These are phyloP conservation scores for Aspergillus spinulosporus DNA, from an alignment of 2,329 filamentous ascomycete genomes.

Conservation along the genomic window DNA sequence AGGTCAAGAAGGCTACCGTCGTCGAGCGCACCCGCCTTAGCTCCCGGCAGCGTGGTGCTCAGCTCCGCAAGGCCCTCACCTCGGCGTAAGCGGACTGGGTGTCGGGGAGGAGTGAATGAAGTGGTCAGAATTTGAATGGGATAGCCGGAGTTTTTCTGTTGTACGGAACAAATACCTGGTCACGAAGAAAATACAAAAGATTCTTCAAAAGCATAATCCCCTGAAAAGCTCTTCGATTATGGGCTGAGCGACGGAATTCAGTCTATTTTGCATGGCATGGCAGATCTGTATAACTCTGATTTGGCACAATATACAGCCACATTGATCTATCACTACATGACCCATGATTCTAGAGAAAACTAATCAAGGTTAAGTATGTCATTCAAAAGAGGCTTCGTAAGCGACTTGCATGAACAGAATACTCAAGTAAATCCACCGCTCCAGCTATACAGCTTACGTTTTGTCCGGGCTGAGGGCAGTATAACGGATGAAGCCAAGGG, in stretches of 20 bases:
- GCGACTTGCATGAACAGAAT: background rate
- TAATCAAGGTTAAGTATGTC: background rate
- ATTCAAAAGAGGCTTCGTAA: background rate
- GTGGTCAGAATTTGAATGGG: conserved; percentile 35
- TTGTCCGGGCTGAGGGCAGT: too few relatives aligned
- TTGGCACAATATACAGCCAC: background rate
- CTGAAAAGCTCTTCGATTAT: conserved; percentile 15
- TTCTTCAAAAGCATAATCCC: conserved; percentile 26
- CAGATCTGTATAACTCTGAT: conserved; percentile 1
- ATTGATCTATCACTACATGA: background rate
- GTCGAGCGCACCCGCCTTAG: conserved; percentile 70
- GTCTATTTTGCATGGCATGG: conserved; percentile 9
- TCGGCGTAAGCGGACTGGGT: conserved; percentile 48
- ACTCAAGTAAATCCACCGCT: too few relatives aligned
- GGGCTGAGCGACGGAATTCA: conserved; percentile 14
- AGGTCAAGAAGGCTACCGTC: conserved; percentile 83
- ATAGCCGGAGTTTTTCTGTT: conserved; percentile 40
- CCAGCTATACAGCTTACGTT: too few relatives aligned
- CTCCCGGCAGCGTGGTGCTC: conserved; percentile 85
- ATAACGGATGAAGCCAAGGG: conserved; percentile 14
- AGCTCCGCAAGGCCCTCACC: conserved; percentile 63
- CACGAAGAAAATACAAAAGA: conserved; percentile 32
- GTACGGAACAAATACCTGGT: conserved; percentile 35
- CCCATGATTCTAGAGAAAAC: background rate
- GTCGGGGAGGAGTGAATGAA: conserved; percentile 28